phyloP scores from a whole-genome alignment of 371 early-diverging fungal species.

The Basidiobolus meristosporus region DNA sequence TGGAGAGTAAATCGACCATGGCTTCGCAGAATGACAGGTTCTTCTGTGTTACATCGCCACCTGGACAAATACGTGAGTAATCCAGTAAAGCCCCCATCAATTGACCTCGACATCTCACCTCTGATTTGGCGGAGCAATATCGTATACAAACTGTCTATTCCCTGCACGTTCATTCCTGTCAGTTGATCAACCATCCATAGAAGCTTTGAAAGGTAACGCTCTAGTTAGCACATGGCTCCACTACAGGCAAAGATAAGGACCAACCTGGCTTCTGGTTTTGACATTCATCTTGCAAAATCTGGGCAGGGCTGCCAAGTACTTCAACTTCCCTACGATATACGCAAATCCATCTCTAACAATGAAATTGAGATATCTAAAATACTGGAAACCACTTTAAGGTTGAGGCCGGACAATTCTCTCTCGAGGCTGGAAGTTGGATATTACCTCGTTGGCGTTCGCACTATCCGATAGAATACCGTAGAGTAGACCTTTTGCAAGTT shows the following conservation, averaged over 20 bases:
- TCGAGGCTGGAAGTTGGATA: background rate
- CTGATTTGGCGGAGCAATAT: no score
- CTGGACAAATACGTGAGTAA: no score
- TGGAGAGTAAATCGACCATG: no score
- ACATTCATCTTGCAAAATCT: slow-evolving; percentile 21
- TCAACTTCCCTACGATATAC: slow-evolving; percentile 21
- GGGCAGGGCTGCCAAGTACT: slow-evolving; percentile 14
- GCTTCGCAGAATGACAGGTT: no score
- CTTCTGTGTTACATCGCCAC: no score
- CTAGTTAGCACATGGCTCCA: no score
- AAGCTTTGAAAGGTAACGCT: slow-evolving; percentile 22
- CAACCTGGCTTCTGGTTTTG: slow-evolving; percentile 19
- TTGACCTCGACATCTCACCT: no score
- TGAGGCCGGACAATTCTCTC: slow-evolving; percentile 1
- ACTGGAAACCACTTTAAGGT: slow-evolving; percentile 7
- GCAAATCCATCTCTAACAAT: slow-evolving; percentile 44
- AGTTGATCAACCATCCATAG: slow-evolving; percentile 42
- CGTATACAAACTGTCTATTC: slow-evolving; percentile 30
- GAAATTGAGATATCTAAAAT: slow-evolving; percentile 30
- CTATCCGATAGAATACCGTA: slow-evolving; percentile 36
- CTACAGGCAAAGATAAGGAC: no score
- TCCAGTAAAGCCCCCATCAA: no score
- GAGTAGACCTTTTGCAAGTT: slow-evolving; percentile 37
- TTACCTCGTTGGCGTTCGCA: slow-evolving; percentile 12
- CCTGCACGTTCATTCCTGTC: slow-evolving; percentile 19